Base-by-base conservation (phyloP, 192 early-diverging fungal species). In the Martensiomyces pterosporus region DNA sequence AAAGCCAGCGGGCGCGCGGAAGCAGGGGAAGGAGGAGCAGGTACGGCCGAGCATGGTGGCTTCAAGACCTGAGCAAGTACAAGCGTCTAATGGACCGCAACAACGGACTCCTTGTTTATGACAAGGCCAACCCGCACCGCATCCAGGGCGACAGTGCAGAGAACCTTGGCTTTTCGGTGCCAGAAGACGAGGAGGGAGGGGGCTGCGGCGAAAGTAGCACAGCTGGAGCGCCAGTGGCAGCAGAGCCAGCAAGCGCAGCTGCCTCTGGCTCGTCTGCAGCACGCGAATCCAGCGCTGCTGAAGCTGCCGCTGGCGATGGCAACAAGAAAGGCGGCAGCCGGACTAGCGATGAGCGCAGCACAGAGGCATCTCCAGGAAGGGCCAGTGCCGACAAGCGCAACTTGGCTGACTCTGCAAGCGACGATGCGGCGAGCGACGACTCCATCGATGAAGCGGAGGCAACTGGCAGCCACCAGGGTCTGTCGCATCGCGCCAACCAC, bases 401-500 rank as follows among this genome's bases (percentile, higher is more conserved):
- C 24, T 43, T 43, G 22, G 42, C 24, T n/a, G n/a, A n/a, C n/a
- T 25, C 36, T 13, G 15, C 18, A 13, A 36, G 39, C 15, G 36
- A 40, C 16, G 32, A 43, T 23, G 40, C n/a, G n/a, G n/a, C n/a
- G n/a, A n/a, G n/a, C n/a, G n/a, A 42, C 37, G 54, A 53, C 33
- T 55, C 57, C 24, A 57, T 39, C 21, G 58, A 61, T 38, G 44
- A 57, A 5, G 54, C 27, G 1, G 58, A 73, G 17, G 46, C 33
- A n/a, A n/a, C 34, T 1, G 41, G 43, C 47, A 47, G 39, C 47
- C 48, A 57, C 27, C 59, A 66, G 29, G 55, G 59, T 14, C 49
- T 83, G 39, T 77, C 79, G 23, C 80, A 84, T 40, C 63, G 81
- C 19, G 82, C 81, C 7, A 80, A 92, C 48, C 75, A 80, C 2